These are phyloP conservation scores for Colletotrichum truncatum DNA, from an alignment of 2,329 filamentous ascomycete species.

Conservation along the genomic window DNA sequence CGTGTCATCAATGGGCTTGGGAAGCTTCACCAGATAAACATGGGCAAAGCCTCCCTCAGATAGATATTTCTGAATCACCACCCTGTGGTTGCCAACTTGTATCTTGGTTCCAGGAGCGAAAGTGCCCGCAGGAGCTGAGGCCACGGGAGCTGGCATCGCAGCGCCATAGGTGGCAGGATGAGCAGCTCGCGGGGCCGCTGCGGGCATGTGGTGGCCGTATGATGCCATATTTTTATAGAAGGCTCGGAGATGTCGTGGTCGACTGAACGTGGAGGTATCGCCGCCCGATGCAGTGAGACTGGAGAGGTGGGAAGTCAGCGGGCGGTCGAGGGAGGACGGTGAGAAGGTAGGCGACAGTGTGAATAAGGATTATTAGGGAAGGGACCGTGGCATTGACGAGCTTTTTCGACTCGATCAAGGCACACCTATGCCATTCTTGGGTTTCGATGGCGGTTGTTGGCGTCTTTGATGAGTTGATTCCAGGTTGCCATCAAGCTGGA, in stretches of 20 bases:
- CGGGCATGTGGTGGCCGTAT: slow-evolving; percentile 29
- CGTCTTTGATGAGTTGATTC: slow-evolving; percentile 21
- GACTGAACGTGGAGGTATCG: background rate
- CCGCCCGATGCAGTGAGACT: slow-evolving; percentile 1
- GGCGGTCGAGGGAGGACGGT: slow-evolving; percentile 10
- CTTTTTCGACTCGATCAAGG: slow-evolving; percentile 22
- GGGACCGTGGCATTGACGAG: slow-evolving; percentile 22
- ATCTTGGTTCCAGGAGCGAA: slow-evolving; percentile 96
- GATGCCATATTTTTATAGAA: slow-evolving; percentile 20
- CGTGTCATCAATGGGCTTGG: slow-evolving; percentile 78
- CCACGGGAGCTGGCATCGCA: slow-evolving; percentile 47
- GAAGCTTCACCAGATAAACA: slow-evolving; percentile 93
- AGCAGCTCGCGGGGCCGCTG: slow-evolving; percentile 26
- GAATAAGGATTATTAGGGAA: background rate
- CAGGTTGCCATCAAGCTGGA: slow-evolving; percentile 26
- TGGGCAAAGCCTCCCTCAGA: slow-evolving; percentile 98
- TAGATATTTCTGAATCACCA: slow-evolving; percentile 95
- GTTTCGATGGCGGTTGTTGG: slow-evolving; percentile 18
- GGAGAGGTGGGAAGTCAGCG: slow-evolving; percentile 10
- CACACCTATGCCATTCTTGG: slow-evolving; percentile 24
- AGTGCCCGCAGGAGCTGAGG: slow-evolving; percentile 77
- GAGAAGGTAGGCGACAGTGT: background rate
- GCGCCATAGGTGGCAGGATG: slow-evolving; percentile 56
- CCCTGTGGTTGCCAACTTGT: slow-evolving; percentile 90
- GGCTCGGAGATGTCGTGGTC: background rate